These are phyloP conservation scores for Boletus semigastroideus DNA, from an alignment of 1,284 basidiomycete species.

Conservation along the genomic window DNA sequence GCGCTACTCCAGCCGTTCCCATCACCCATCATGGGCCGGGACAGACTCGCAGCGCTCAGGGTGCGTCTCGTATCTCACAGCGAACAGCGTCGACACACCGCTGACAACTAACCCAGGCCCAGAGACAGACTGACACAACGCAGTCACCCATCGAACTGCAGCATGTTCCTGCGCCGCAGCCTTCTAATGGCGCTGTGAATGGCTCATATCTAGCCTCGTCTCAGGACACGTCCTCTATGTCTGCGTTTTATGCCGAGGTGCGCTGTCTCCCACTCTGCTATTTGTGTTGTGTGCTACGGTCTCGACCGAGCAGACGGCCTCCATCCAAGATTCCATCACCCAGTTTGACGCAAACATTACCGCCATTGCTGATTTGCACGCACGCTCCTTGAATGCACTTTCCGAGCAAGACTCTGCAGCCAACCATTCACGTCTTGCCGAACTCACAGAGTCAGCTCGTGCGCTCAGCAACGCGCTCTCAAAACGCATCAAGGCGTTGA, in stretches of 20 bases:
- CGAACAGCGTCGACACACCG: background rate
- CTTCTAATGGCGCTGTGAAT: background rate
- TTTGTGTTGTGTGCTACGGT: background rate
- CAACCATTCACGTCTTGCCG: slow-evolving; percentile 49
- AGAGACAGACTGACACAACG: slow-evolving; percentile 25
- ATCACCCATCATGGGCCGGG: slow-evolving; percentile 28
- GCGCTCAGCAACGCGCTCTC: slow-evolving; percentile 62
- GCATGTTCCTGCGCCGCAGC: slow-evolving; percentile 13
- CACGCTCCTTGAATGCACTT: slow-evolving; percentile 56
- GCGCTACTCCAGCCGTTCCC: background rate
- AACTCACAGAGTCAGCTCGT: slow-evolving; percentile 63
- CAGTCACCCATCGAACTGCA: slow-evolving; percentile 33
- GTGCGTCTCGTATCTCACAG: slow-evolving; percentile 11
- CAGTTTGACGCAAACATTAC: slow-evolving; percentile 56
- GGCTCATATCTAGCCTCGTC: slow-evolving; percentile 5
- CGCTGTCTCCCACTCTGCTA: background rate
- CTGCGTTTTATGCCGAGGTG: slow-evolving; percentile 36
- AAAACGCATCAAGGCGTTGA: slow-evolving; percentile 61
- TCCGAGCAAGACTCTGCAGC: slow-evolving; percentile 48
- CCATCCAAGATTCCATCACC: slow-evolving; percentile 60
- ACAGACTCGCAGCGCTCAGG: slow-evolving; percentile 35
- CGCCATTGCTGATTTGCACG: slow-evolving; percentile 58
- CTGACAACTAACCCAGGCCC: slow-evolving; percentile 23
- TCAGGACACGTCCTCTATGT: slow-evolving; percentile 26
- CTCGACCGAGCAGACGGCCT: slow-evolving; percentile 40